Evolutionary conservation across 1,284 basidiomycete genomes (phyloP), one percentile per base, ranked within the genome.

Genomic region (Microbotryum scabiosae): DNA sequence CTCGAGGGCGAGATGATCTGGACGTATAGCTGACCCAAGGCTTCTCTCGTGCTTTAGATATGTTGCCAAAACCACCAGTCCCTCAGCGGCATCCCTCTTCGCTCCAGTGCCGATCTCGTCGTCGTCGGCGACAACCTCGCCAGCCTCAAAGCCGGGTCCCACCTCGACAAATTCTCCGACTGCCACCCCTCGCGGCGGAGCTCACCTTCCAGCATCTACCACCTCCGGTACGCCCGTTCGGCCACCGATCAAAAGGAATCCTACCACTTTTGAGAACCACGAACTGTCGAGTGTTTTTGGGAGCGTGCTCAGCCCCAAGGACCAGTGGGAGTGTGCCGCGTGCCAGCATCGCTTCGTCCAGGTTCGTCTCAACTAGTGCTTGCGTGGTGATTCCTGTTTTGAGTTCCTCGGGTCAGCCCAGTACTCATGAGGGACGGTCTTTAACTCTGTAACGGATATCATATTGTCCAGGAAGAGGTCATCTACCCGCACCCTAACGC

Each of bases 401-500:
- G 25, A 4, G 1, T 28, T 18, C 18, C 21, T 26, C 20, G 20
- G 9, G 30, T 18, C 28, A 3, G 3, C 28, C 10, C 14, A 16
- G 25, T 25, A 6, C 18, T 30, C n/a, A 4, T 25, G 18, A n/a
- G 51, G 30, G 36, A 36, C n/a, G 21, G 20, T 20, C 5, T 9
- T 21, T 23, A 5, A 43, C 23, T 36, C n/a, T n/a, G 21, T 54
- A 21, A 2, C 9, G 32, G 23, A 8, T 14, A 12, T 43, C 20
- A 14, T 21, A 16, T n/a, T 20, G 4, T 3, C 16, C 54, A 68
- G 66, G 66, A 66, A 18, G 64, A 66, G 14, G 48, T 52, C 4
- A 64, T 68, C 44, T 68, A 68, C 51, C 66, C 66, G 4, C 66
- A 68, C 30, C 66, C 66, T 0, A 60, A 61, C 1, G 62, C 50